Base-by-base conservation (phyloP, 305 asterid species). In the Rubia peregrina region DNA sequence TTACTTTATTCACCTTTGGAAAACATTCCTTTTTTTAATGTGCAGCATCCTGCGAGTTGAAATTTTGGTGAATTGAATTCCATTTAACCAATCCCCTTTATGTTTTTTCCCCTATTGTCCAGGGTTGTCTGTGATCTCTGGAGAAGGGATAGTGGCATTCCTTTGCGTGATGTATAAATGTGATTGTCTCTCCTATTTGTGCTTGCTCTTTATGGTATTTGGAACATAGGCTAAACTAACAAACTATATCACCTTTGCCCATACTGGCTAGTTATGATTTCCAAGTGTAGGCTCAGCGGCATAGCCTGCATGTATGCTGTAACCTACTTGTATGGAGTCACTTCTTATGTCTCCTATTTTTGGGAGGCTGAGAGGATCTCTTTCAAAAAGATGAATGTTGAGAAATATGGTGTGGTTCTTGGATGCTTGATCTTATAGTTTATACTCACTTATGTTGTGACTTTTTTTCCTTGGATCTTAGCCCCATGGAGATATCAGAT, bases 401-500 rank as follows among this genome's bases (percentile, higher is more conserved):
- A 42, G 44, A 66, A 40, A 40, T 53, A 55, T 73, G 46, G 56
- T 24, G 24, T 43, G 12, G 17, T 24, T 38, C 26, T 33, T 22
- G 67, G 43, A 26, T n/a, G 17, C 41, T 16, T 53, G 14, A 40
- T 65, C 60, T 71, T 7, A 14, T 41, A 40, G 6, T 65, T 61
- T 16, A 48, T 67, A 33, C 30, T 10, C 40, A 61, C 66, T n/a
- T 24, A 4, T 59, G 19, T 51, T 64, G 72, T 64, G 64, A 68
- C 36, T 19, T 30, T 74, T 70, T 21, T 11, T 73, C 21, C 42
- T n/a, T 72, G 46, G 59, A 70, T 74, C 76, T 40, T 78, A 90
- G 97, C 87, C 82, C 74, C 80, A 75, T 76, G 97, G 97, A 71
- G 95, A 80, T 80, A 85, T 90, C 82, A 81, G 90, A 76, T 76